Evolutionary conservation across 129 eudicot species (phyloP), one percentile per base, ranked within the genome.

Genomic region (Gnaphalium uliginosum): DNA sequence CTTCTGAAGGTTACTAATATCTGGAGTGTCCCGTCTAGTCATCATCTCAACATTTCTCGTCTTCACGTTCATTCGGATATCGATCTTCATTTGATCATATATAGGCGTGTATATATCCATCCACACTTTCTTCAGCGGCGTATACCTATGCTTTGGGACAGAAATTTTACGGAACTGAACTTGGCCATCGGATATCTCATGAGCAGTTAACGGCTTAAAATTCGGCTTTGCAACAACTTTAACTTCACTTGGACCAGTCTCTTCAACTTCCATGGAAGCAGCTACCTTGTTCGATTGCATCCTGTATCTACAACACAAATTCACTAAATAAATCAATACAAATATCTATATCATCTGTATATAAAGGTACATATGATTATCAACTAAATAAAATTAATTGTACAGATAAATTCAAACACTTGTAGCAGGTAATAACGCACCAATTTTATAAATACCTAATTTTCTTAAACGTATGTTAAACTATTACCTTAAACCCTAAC

Each of bases 51-150:
- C 90, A 4, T 83, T 79, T 25, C 89, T 80, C n/a, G 86, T 79
- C 58, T 91, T 91, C 51, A 87, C 85, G 50, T 88, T 86, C 92
- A 88, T 88, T 10, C 97, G 97, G 41, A 91, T 81, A 76, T 88
- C 96, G 19, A 91, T 48, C 75, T 88, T 88, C 97, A 91, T 91
- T 5, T 91, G 88, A 17, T 88, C 90, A 17, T 80, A 88, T 22
- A 91, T 75, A 0, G 88, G 90, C 0, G 79, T 84, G 74, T 88
- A 91, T 81, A 91, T 88, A 39, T 91, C 95, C 86, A 88, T 81
- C 97, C 97, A 91, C 17, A 76, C 84, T 77, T 88, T 88, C 64
- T 86, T 91, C 17, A 91, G 78, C 3, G 97, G 97, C 0, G 92
- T 81, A 53, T 78, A 86, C 25, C 97, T 82, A 57, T 88, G 94